Percentiles rank a stretch among this genome's conserved stretches.
These are phyloP conservation scores for Coniochaeta hoffmannii DNA, from an alignment of 2,329 filamentous ascomycete genomes.

Conservation along the genomic window DNA sequence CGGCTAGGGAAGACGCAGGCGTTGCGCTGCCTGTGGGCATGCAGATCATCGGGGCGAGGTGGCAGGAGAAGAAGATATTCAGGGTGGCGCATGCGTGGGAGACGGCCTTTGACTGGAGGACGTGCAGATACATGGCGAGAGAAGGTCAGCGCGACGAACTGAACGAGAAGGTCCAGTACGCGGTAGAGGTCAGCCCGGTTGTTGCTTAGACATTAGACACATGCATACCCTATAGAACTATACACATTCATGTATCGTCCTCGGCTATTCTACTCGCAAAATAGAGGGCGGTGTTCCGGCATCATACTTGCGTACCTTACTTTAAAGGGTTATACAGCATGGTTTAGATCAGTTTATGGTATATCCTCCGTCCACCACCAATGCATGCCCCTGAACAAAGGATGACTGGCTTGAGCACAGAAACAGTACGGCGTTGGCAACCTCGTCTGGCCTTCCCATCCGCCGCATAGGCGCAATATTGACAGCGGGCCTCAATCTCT, in stretches of 20 bases:
- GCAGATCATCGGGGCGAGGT: conserved; percentile 46
- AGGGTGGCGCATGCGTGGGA: conserved; percentile 39
- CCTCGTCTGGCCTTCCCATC: conserved; percentile 41
- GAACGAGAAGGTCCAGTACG: neutral
- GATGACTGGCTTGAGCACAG: conserved; percentile 39
- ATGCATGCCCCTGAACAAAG: conserved; percentile 43
- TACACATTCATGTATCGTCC: neutral
- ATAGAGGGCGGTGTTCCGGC: too few species aligned
- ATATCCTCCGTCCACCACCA: conserved; percentile 47
- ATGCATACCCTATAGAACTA: neutral
- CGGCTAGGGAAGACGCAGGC: conserved; percentile 26
- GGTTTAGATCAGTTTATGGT: conserved; percentile 29
- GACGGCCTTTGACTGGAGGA: conserved; percentile 33
- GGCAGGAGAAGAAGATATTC: conserved; percentile 40
- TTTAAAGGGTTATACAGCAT: neutral
- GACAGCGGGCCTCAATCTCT: conserved; percentile 31
- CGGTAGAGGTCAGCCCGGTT: neutral
- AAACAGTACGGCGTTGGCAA: conserved; percentile 42
- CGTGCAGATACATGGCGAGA: neutral
- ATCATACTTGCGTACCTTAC: neutral
- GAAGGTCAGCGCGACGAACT: neutral
- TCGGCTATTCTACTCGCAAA: too few species aligned
- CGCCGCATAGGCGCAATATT: conserved; percentile 41
- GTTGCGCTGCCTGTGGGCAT: conserved; percentile 42
- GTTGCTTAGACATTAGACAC: neutral